These are phyloP conservation scores for Podospora pseudocomata DNA, from an alignment of 495 filamentous ascomycete genomes.

Conservation along the genomic window DNA sequence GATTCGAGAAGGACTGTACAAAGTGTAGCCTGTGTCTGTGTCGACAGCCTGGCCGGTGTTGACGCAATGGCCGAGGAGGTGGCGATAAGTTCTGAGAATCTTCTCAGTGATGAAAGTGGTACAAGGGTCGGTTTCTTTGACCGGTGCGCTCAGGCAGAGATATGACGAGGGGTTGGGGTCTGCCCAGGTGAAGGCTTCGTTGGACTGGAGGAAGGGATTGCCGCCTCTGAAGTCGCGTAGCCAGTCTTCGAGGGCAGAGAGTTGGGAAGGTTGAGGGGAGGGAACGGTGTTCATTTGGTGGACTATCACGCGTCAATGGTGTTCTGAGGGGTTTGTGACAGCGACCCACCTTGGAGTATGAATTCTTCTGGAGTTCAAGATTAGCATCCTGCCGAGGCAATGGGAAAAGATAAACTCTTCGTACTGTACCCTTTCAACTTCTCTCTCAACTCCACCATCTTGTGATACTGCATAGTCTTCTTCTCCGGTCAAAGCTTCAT, in stretches of 20 bases:
- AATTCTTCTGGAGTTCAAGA: neutral
- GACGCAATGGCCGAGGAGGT: neutral
- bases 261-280: neutral
- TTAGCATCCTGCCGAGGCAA: too few relatives aligned
- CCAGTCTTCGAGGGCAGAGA: neutral
- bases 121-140: neutral
- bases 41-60: neutral
- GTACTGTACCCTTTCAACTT: slow-evolving; percentile 1
- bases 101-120: neutral
- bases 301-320: neutral
- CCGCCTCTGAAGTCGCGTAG: neutral
- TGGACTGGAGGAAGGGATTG: neutral
- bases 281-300: neutral
- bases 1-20: neutral
- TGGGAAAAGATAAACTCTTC: neutral
- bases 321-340: too few relatives aligned
- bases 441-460: neutral
- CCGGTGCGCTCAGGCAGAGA: neutral
- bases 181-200: neutral
- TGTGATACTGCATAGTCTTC: neutral
- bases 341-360: neutral
- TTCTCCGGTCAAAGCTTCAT: neutral
- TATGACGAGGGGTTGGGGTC: neutral
- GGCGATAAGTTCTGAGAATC: neutral
- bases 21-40: neutral